phyloP scores from a whole-genome alignment of 148 eudicot species.

The Hydrangea macrophylla region DNA sequence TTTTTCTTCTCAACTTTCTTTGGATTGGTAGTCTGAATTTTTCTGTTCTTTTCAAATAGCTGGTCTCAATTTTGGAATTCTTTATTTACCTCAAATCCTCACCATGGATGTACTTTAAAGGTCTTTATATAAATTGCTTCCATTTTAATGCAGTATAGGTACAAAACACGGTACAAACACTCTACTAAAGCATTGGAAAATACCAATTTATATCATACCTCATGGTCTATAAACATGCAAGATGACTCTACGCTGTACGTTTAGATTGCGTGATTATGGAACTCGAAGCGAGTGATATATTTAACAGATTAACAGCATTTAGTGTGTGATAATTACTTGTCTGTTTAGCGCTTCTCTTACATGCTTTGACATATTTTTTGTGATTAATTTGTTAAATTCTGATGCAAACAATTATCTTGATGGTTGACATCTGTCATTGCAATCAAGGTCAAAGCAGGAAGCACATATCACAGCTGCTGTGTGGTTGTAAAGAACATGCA shows the following conservation, averaged over 20 bases:
- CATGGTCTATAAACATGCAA: background rate
- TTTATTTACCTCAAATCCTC: too few species aligned
- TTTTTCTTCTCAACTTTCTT: too few species aligned
- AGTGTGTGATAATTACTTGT: background rate
- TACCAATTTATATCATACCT: background rate
- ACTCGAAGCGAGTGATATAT: background rate
- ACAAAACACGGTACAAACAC: background rate
- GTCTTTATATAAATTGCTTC: too few species aligned
- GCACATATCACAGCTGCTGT: constrained; percentile 79
- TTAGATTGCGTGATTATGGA: background rate
- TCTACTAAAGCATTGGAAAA: too few species aligned
- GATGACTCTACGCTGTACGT: background rate
- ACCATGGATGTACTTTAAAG: too few species aligned
- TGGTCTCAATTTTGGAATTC: too few species aligned
- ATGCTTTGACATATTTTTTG: background rate
- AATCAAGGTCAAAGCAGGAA: constrained; percentile 75
- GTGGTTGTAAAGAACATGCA: constrained; percentile 86
- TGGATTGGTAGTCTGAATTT: too few species aligned
- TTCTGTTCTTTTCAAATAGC: too few species aligned
- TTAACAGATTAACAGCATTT: background rate
- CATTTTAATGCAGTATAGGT: background rate
- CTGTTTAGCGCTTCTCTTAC: background rate
- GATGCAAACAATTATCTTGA: constrained; percentile 15
- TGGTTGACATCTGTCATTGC: constrained; percentile 20
- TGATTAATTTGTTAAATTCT: background rate